phyloP scores from a whole-genome alignment of 495 filamentous ascomycete species.

The Penicillium maclennaniae region DNA sequence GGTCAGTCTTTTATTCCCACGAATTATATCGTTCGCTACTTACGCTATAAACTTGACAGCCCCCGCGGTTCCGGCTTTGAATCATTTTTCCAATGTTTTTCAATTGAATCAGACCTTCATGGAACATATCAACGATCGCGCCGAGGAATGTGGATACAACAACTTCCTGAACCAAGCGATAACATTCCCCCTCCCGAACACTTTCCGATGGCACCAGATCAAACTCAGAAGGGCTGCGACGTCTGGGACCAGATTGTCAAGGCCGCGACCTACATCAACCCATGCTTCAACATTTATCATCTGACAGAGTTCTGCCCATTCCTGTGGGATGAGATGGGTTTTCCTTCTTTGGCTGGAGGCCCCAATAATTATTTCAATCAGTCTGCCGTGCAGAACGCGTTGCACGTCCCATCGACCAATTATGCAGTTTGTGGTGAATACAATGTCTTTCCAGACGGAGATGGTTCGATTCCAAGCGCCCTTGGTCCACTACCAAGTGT shows the following conservation, averaged over 20 bases:
- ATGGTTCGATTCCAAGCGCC: constrained; percentile 46
- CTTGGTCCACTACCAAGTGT: constrained; percentile 58
- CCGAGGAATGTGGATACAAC: constrained; percentile 62
- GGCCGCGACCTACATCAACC: constrained; percentile 60
- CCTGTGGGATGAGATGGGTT: constrained; percentile 70
- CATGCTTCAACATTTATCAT: constrained; percentile 79
- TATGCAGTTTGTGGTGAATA: constrained; percentile 57
- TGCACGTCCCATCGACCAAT: constrained; percentile 60
- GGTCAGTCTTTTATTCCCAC: constrained; percentile 14
- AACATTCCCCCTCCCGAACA: constrained; percentile 61
- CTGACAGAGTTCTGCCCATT: constrained; percentile 70
- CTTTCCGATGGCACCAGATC: constrained; percentile 41
- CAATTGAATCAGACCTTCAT: constrained; percentile 65
- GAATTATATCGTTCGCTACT: not conserved
- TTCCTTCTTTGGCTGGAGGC: constrained; percentile 57
- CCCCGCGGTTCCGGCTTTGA: constrained; percentile 56
- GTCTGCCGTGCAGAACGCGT: constrained; percentile 68
- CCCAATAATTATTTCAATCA: constrained; percentile 73
- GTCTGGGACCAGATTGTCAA: constrained; percentile 54
- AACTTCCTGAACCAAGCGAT: constrained; percentile 59
- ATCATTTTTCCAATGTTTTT: constrained; percentile 59
- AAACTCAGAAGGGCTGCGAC: constrained; percentile 45
- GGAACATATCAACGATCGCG: constrained; percentile 49
- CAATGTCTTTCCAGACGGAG: constrained; percentile 52
- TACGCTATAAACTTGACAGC: constrained; percentile 30